Evolutionary conservation across 2,329 filamentous ascomycete species (phyloP).

Genomic region (Penicillium capsulatum): DNA sequence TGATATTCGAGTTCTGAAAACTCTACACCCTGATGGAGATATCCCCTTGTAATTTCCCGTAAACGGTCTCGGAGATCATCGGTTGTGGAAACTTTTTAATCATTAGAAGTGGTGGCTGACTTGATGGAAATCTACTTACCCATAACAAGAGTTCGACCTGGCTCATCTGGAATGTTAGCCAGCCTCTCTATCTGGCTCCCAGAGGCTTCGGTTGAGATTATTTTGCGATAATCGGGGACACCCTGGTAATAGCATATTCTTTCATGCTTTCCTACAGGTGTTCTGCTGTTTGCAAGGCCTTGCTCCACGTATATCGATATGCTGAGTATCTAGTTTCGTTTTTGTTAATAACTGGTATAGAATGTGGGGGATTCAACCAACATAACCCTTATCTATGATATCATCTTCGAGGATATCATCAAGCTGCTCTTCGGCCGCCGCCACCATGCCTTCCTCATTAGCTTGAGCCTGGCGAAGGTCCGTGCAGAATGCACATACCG

Average conservation of each 20-base stretch:
- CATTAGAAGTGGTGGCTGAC: conserved; percentile 8
- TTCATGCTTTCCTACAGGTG: conserved; percentile 17
- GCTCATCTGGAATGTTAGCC: conserved; percentile 18
- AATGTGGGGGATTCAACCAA: conserved; percentile 20
- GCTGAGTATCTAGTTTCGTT: conserved; percentile 2
- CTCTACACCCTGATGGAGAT: conserved; percentile 6
- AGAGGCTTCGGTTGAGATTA: conserved; percentile 20
- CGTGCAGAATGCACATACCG: too few species aligned
- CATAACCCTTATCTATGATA: conserved; percentile 25
- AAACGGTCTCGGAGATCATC: conserved; percentile 6
- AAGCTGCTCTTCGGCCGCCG: conserved; percentile 9
- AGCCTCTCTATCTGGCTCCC: conserved; percentile 20
- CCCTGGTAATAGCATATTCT: conserved; percentile 21
- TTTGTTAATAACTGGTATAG: conserved; percentile 13
- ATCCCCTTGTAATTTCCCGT: conserved; percentile 6
- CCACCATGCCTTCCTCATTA: conserved; percentile 12
- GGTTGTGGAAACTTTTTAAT: conserved; percentile 4
- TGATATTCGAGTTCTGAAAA: conserved; percentile 6
- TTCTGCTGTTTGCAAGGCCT: conserved; percentile 9
- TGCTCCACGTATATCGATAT: conserved; percentile 24
- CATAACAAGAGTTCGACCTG: conserved; percentile 11
- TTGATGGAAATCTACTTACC: conserved; percentile 1
- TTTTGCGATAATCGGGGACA: conserved; percentile 15
- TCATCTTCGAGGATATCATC: conserved; percentile 24
- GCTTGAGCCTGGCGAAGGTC: too few species aligned